Evolutionary conservation across 176 grass and related monocot genomes (phyloP).

Genomic region (Bothriochloa decipiens): DNA sequence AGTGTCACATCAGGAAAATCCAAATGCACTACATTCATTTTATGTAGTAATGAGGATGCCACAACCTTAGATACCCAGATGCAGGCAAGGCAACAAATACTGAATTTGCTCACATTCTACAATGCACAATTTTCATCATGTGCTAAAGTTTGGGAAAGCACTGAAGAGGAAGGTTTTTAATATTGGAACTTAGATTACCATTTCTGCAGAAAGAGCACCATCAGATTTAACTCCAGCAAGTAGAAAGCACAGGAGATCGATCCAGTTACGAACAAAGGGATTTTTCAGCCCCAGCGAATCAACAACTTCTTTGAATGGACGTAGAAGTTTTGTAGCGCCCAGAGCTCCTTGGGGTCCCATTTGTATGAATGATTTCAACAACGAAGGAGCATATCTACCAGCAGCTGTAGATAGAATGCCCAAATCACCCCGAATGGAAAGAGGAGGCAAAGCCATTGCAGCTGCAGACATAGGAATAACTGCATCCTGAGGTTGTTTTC

Average conservation of each 20-base stretch:
- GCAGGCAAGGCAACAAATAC: background rate
- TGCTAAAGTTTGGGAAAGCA: constrained; percentile 20
- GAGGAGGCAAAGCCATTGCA: constrained; percentile 91
- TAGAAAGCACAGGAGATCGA: constrained; percentile 92
- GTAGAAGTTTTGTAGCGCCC: constrained; percentile 83
- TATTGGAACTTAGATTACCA: constrained; percentile 61
- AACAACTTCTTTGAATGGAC: constrained; percentile 83
- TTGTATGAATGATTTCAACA: constrained; percentile 92
- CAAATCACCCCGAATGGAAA: constrained; percentile 89
- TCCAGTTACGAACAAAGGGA: constrained; percentile 80
- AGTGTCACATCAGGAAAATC: background rate
- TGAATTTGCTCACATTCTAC: background rate
- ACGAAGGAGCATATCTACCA: constrained; percentile 78
- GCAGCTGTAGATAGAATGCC: constrained; percentile 80
- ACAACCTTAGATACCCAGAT: background rate
- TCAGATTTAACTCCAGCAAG: constrained; percentile 96
- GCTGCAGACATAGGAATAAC: constrained; percentile 90
- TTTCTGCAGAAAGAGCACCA: constrained; percentile 88
- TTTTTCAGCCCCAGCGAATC: constrained; percentile 82
- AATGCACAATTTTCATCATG: background rate
- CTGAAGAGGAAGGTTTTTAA: constrained; percentile 14
- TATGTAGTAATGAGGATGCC: background rate
- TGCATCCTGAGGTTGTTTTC: constrained; percentile 65
- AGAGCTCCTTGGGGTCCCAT: constrained; percentile 86
- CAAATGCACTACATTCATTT: background rate